phyloP scores from a whole-genome alignment of 2,329 filamentous ascomycete species.

The Mollisia scopiformis region DNA sequence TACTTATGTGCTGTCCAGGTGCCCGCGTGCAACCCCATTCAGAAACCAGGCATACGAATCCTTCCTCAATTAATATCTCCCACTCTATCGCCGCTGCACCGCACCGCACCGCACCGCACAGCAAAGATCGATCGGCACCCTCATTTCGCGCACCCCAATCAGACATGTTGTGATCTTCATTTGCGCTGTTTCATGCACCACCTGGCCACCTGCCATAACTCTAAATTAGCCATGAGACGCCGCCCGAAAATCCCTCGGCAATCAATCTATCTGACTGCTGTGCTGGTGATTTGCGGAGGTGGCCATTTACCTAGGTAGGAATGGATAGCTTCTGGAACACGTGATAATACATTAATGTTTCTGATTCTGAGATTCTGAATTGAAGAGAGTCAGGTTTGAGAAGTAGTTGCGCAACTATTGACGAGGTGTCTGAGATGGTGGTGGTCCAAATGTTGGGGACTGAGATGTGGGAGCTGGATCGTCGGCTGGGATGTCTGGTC shows the following conservation, averaged over 20 bases:
- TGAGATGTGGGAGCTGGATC: too few relatives aligned
- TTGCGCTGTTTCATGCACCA: neutral
- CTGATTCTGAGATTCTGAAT: too few relatives aligned
- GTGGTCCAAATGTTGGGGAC: too few relatives aligned
- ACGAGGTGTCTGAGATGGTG: too few relatives aligned
- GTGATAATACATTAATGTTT: neutral
- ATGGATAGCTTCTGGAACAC: neutral
- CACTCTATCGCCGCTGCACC: neutral
- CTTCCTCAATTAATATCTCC: neutral
- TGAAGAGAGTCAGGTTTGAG: too few relatives aligned
- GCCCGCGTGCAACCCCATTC: too few relatives aligned
- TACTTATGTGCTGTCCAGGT: too few relatives aligned
- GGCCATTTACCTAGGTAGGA: neutral
- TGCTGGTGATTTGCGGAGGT: neutral
- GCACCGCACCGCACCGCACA: neutral
- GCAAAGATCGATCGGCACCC: conserved; percentile 4
- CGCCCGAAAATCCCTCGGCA: neutral
- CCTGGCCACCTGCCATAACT: neutral
- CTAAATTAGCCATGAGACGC: neutral
- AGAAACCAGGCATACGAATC: neutral
- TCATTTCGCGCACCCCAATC: conserved; percentile 10
- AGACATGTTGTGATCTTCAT: neutral
- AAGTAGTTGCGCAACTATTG: too few relatives aligned
- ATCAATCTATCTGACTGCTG: too few relatives aligned
- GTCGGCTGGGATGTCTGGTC: too few relatives aligned